Evolutionary conservation across 768 basidiomycete species (phyloP), one percentile per base, ranked within the genome.

Genomic region (Hericium erinaceus): DNA sequence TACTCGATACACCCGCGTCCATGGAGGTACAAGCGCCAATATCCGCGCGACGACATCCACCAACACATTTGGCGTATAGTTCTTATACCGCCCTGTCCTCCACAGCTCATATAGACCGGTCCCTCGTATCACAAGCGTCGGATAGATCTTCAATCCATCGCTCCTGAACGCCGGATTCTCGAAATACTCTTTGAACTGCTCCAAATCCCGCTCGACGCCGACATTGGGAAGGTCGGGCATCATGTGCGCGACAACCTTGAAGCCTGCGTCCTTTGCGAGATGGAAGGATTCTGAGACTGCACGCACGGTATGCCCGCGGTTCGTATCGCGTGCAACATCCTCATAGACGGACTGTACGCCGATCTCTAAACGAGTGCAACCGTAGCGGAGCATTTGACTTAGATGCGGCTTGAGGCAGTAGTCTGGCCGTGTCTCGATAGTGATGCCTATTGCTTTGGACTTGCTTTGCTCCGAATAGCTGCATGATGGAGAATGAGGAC

Each of bases 221-320:
- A 98, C 92, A 68, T 99, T 99, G 9, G 95, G 95, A 9, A 98
- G 80, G 70, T 99, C 95, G 13, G 95, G 94, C 95, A 99, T 99
- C 97, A 98, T 98, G 69, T 99, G 97, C 18, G 95, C 95, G 28
- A 99, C 97, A 56, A 99, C 95, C 73, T 99, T 99, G 85, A 97
- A 99, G 4, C 97, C 97, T 1, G 95, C 97, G 66, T 99, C 95
- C 70, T 99, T 99, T 18, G 94, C 87, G 65, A 99, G 84, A 67
- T 98, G 95, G 73, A 99, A 99, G 12, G 89, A 91, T 70, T 99
- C 95, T 50, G 91, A 86, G 55, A 98, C 95, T 9, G 95, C 92
- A 55, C 92, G 92, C 52, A 99, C 97, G 24, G 97, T 99, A 72
- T 99, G 97, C 0, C 97, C 97, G 56, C 97, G 89, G 69, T 99